A percentile compares a stretch with the other conserved stretches of the same genome.
These are phyloP conservation scores for Fusarium protoensiforme DNA, from an alignment of 2,329 filamentous ascomycete genomes.

Conservation along the genomic window DNA sequence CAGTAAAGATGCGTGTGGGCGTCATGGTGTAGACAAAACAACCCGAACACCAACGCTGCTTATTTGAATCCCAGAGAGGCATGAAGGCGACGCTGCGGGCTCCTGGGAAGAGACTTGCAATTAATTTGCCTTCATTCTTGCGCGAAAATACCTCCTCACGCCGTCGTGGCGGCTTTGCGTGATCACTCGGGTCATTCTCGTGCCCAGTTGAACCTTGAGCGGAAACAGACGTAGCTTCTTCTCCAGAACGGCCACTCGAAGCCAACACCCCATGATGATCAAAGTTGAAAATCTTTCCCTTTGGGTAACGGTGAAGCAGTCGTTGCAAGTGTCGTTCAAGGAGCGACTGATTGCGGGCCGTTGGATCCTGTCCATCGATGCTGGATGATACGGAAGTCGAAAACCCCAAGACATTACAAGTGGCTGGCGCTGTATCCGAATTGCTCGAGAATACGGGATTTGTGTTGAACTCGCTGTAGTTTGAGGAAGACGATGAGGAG, in stretches of 20 bases:
- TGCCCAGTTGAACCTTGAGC: not conserved
- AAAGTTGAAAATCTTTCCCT: conserved; percentile 60
- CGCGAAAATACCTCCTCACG: conserved; percentile 19
- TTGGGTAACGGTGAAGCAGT: conserved; percentile 52
- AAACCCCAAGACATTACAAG: conserved; percentile 52
- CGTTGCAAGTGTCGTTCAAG: conserved; percentile 19
- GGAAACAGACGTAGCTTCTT: conserved; percentile 23
- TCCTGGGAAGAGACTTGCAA: conserved; percentile 52
- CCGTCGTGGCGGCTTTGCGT: not conserved
- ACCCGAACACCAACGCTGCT: conserved; percentile 60
- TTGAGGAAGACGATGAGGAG: conserved; percentile 16
- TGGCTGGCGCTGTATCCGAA: conserved; percentile 24
- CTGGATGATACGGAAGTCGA: conserved; percentile 49
- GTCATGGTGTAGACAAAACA: conserved; percentile 61
- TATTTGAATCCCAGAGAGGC: conserved; percentile 59
- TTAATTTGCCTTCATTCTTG: conserved; percentile 32
- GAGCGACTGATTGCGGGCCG: not conserved
- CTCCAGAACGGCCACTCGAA: conserved; percentile 45
- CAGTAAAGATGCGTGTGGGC: conserved; percentile 56
- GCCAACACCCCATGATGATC: conserved; percentile 50
- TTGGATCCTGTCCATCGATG: conserved; percentile 42
- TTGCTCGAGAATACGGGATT: conserved; percentile 34
- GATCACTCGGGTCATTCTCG: not conserved
- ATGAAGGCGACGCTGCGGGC: conserved; percentile 59
- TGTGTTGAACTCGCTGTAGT: not conserved